These are phyloP conservation scores for Sporobolomyces pararoseus DNA, from an alignment of 768 basidiomycete genomes.

Conservation along the genomic window DNA sequence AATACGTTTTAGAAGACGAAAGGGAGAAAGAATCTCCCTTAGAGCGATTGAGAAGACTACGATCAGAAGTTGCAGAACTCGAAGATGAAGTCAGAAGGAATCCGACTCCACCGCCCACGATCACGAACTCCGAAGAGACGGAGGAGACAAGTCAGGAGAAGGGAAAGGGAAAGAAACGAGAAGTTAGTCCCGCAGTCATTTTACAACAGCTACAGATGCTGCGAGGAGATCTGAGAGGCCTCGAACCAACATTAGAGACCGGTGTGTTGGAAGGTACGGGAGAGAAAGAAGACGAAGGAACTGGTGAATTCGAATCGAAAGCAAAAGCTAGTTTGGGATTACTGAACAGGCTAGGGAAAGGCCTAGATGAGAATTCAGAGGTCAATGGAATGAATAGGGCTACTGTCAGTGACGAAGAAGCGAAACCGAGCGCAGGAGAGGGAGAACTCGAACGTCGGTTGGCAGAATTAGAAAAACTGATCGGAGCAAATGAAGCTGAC, in stretches of 20 bases:
- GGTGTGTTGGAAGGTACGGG: slow-evolving; percentile 25
- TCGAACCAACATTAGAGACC: slow-evolving; percentile 19
- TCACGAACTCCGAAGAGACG: too few relatives aligned
- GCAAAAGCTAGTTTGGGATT: slow-evolving; percentile 27
- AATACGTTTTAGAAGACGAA: slow-evolving; percentile 22
- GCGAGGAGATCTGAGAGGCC: slow-evolving; percentile 28
- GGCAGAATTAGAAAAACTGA: slow-evolving; percentile 71
- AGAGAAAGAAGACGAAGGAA: slow-evolving; percentile 11
- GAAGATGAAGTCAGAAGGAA: slow-evolving; percentile 63
- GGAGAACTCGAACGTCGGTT: slow-evolving; percentile 69
- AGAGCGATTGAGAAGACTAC: slow-evolving; percentile 55
- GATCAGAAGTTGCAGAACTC: slow-evolving; percentile 71
- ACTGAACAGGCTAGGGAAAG: too few relatives aligned
- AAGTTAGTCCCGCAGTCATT: slow-evolving; percentile 40
- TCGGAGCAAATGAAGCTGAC: slow-evolving; percentile 74
- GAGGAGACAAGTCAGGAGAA: too few relatives aligned
- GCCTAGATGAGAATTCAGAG: too few relatives aligned
- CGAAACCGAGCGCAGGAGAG: slow-evolving; percentile 33
- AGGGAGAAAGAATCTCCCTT: slow-evolving; percentile 48
- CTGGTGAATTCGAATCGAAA: slow-evolving; percentile 22
- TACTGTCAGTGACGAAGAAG: not conserved
- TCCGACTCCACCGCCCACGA: slow-evolving; percentile 2
- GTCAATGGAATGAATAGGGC: too few relatives aligned
- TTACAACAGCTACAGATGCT: slow-evolving; percentile 43
- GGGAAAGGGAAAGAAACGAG: slow-evolving; percentile 38